Percentiles rank a stretch among this genome's conserved stretches.
phyloP scores from a whole-genome alignment of 208 protist genomes.

The Wallacemonas rigidus region DNA sequence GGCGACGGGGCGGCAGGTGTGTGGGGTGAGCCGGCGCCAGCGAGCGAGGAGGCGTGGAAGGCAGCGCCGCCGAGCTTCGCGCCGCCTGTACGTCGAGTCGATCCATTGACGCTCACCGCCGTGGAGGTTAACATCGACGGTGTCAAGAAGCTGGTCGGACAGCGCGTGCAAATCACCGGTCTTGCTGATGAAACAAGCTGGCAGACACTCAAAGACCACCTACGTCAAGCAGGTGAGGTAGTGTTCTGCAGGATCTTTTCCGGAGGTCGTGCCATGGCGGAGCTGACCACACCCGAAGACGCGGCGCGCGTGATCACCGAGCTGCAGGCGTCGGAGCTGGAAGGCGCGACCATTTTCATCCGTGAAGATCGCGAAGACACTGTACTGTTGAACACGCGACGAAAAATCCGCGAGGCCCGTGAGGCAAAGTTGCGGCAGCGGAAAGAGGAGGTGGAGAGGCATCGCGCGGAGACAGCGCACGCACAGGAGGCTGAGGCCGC shows the following conservation, averaged over 20 bases:
- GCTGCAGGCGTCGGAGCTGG: conserved; percentile 83
- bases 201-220: conserved; percentile 91
- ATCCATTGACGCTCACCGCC: conserved; percentile 87
- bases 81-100: conserved; percentile 81
- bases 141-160: conserved; percentile 88
- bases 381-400: conserved; percentile 80
- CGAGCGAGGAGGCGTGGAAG: conserved; percentile 80
- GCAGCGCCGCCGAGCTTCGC: conserved; percentile 83
- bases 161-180: conserved; percentile 81
- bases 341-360: conserved; percentile 84
- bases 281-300: conserved; percentile 84
- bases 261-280: conserved; percentile 79
- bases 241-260: conserved; percentile 79
- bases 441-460: conserved; percentile 74
- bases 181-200: conserved; percentile 86
- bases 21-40: conserved; percentile 68
- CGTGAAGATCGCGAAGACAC: conserved; percentile 87
- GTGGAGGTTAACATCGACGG: conserved; percentile 89
- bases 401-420: conserved; percentile 78
- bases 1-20: conserved; percentile 30
- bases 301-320: conserved; percentile 81
- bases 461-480: conserved; percentile 46
- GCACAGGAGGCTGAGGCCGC: conserved; percentile 49
- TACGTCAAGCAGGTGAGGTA: conserved; percentile 82
- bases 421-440: conserved; percentile 75